Base-by-base conservation (phyloP, 129 eudicot species). In the Artemisia annua region DNA sequence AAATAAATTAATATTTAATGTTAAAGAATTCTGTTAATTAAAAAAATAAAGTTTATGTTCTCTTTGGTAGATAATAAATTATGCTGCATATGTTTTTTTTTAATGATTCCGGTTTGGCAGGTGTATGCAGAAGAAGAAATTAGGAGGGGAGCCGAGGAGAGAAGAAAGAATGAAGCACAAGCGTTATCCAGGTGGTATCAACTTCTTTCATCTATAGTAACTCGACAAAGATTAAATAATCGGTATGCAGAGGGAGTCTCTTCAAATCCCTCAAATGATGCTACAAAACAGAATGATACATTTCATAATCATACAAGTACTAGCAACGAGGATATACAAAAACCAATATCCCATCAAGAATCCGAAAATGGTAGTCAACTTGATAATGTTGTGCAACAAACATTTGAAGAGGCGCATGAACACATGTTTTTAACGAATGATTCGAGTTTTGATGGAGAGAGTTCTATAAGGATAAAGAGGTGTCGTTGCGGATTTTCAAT, bases 141-240 rank as follows among this genome's bases (percentile, higher is more conserved):
- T 67, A 86, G 82, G 75, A 90, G 97, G 82, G 85, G 76, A 55
- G 88, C 84, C 1, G 97, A 86, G 68, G 96, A 94, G 78, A 87
- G 79, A 73, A 84, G 80, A 63, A 88, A 73, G 80, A 82, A 73
- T 7, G 98, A 94, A 82, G 81, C 83, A 0, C 87, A 84, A 83
- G 98, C 98, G 55, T 39, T 88, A 22, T 76, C 88, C 32, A 85
- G 96, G 66, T 94, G 98, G 98, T 90, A 88, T 81, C 98, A 94
- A 51, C 97, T 94, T 68, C 97, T 94, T 35, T 90, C 93, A n/a
- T 94, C 98, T 44, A 90, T 94, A 7, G 71, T 87, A 51, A 88
- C 91, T 12, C 81, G 98, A 48, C 98, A 90, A 75, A 86, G 93
- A 68, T 71, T 94, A 78, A 83, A 81, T 32, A 82, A 87, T 51